Evolutionary conservation across 495 filamentous ascomycete species (phyloP).

Genomic region (Penicillium tannophilum): DNA sequence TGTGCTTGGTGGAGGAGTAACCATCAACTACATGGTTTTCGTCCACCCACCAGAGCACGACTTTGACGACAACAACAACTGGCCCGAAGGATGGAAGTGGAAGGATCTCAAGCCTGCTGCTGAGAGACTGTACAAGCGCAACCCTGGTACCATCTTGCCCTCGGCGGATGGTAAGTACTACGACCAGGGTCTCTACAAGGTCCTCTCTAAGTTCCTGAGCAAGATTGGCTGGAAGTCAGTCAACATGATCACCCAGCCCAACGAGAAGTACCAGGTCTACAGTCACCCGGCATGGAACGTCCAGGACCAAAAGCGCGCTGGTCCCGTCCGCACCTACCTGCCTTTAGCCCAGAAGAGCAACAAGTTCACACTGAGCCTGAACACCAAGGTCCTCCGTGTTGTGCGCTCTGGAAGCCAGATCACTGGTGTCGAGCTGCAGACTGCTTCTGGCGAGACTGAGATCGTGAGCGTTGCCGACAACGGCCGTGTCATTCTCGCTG

Average conservation of each 20-base stretch:
- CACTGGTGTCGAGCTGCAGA: slow-evolving; percentile 69
- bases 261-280: slow-evolving; percentile 68
- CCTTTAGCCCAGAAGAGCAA: slow-evolving; percentile 57
- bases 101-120: slow-evolving; percentile 60
- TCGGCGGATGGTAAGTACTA: slow-evolving; percentile 70
- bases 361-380: slow-evolving; percentile 70
- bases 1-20: slow-evolving; percentile 76
- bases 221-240: slow-evolving; percentile 63
- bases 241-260: slow-evolving; percentile 59
- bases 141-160: slow-evolving; percentile 68
- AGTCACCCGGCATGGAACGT: slow-evolving; percentile 72
- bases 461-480: slow-evolving; percentile 59
- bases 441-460: slow-evolving; percentile 59
- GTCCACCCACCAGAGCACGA: slow-evolving; percentile 60
- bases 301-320: slow-evolving; percentile 64
- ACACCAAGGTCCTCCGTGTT: slow-evolving; percentile 66
- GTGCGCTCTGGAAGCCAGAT: slow-evolving; percentile 61
- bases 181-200: slow-evolving; percentile 64
- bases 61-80: slow-evolving; percentile 74
- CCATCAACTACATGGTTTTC: slow-evolving; percentile 68
- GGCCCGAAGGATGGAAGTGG: slow-evolving; percentile 72
- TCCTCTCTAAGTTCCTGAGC: slow-evolving; percentile 56
- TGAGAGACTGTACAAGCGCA: slow-evolving; percentile 63
- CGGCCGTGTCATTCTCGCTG: slow-evolving; percentile 68
- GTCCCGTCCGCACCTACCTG: slow-evolving; percentile 75